phyloP scores from a whole-genome alignment of 1,284 basidiomycete species.

The Apiotrichum domesticum region DNA sequence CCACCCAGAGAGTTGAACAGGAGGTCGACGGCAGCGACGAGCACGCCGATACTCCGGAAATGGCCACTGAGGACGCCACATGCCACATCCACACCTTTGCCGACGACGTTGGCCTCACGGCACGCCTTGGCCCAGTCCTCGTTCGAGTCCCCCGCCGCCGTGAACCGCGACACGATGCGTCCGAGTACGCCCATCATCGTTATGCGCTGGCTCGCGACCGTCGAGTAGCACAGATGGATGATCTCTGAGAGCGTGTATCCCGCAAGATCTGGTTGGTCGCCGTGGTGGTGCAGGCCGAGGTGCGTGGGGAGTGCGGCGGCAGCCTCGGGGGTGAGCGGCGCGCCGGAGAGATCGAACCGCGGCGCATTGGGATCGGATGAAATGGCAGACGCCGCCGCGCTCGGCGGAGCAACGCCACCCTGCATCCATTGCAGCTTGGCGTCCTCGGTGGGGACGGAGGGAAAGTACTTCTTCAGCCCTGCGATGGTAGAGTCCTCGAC shows the following conservation, averaged over 20 bases:
- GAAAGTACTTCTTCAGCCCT: slow-evolving; percentile 81
- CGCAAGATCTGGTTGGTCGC: slow-evolving; percentile 63
- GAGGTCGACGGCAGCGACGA: slow-evolving; percentile 32
- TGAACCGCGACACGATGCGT: slow-evolving; percentile 50
- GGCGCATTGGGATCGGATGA: slow-evolving; percentile 12
- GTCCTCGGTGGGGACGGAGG: slow-evolving; percentile 55
- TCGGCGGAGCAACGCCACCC: slow-evolving; percentile 47
- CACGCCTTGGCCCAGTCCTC: slow-evolving; percentile 12
- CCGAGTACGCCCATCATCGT: slow-evolving; percentile 71
- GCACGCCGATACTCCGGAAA: slow-evolving; percentile 20
- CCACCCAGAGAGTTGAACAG: slow-evolving; percentile 28
- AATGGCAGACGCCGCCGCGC: slow-evolving; percentile 12
- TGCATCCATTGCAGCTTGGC: slow-evolving; percentile 68
- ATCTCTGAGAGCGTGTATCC: slow-evolving; percentile 86
- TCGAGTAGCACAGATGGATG: slow-evolving; percentile 73
- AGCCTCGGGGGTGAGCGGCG: slow-evolving; percentile 53
- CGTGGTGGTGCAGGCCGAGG: slow-evolving; percentile 83
- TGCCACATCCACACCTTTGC: slow-evolving; percentile 11
- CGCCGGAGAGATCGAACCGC: slow-evolving; percentile 69
- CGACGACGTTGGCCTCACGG: slow-evolving; percentile 3
- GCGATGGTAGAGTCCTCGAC: slow-evolving; percentile 58
- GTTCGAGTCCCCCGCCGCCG: slow-evolving; percentile 3
- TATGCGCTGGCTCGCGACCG: slow-evolving; percentile 74
- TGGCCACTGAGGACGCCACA: slow-evolving; percentile 5
- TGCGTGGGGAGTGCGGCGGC: slow-evolving; percentile 59